Evolutionary conservation across 768 basidiomycete genomes (phyloP).

Genomic region (Mycena leptocephala): DNA sequence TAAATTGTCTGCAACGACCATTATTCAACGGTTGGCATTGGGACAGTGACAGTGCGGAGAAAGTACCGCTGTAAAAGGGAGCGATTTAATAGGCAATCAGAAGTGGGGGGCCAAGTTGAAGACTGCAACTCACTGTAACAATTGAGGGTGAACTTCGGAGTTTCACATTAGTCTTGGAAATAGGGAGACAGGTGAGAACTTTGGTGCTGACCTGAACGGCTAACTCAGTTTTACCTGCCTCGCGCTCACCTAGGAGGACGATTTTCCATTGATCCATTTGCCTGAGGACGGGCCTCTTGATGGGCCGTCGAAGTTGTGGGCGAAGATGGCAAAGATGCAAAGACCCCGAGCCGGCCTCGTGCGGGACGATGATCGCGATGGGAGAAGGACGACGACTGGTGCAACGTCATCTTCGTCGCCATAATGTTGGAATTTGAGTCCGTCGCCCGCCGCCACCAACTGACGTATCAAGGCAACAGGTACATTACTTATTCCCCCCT

Average conservation of each 20-base stretch:
- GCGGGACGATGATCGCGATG: too few relatives aligned
- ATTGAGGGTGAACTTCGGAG: constrained; percentile 89
- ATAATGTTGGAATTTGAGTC: too few relatives aligned
- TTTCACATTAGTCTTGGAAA: constrained; percentile 21
- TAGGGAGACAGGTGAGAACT: constrained; percentile 7
- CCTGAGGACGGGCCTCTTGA: background rate
- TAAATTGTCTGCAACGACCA: constrained; percentile 83
- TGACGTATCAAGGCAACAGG: too few relatives aligned
- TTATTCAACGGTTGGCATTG: constrained; percentile 32
- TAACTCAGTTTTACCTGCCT: constrained; percentile 97
- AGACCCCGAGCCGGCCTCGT: too few relatives aligned
- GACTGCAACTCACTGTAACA: constrained; percentile 84
- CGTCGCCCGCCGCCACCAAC: too few relatives aligned
- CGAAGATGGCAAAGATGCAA: background rate
- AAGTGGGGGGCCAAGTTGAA: background rate
- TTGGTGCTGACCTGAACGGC: constrained; percentile 91
- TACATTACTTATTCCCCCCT: too few relatives aligned
- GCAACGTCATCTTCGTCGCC: too few relatives aligned
- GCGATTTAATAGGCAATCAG: constrained; percentile 22
- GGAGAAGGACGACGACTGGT: too few relatives aligned
- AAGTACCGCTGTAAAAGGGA: constrained; percentile 25
- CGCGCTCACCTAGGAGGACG: constrained; percentile 96
- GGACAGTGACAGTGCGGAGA: constrained; percentile 27
- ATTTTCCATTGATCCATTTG: constrained; percentile 96
- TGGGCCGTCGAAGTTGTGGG: background rate